Percentiles rank a stretch among this genome's conserved stretches.
Conservation (phyloP, 257 asterid genomes). For the Nicotiana otophora region DNA sequence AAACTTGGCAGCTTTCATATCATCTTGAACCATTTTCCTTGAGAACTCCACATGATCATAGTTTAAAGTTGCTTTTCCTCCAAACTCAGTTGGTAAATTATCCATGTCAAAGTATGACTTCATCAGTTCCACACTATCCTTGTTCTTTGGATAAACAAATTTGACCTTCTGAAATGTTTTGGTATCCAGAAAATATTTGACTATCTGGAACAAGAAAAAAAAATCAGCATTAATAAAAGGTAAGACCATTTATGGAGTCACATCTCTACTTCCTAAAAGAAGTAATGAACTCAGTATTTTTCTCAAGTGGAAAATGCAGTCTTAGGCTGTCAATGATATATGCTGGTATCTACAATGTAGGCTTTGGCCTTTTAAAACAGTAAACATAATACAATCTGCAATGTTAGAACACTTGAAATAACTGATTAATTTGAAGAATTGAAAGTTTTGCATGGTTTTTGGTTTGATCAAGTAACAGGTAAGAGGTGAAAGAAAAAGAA, state of each 20-base stretch:
- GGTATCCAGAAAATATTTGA: conserved; percentile 77
- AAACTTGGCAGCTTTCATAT: conserved; percentile 55
- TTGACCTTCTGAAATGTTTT: conserved; percentile 92
- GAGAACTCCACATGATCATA: conserved; percentile 90
- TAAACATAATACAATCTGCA: neutral
- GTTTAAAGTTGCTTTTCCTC: conserved; percentile 75
- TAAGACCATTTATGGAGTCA: neutral
- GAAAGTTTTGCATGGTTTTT: neutral
- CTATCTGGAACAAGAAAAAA: conserved; percentile 46
- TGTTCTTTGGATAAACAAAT: conserved; percentile 86
- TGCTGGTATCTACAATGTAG: neutral
- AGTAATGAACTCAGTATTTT: no score
- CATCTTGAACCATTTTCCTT: conserved; percentile 73
- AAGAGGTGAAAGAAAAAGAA: neutral
- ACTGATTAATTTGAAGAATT: neutral
- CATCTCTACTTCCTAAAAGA: no score
- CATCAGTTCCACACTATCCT: conserved; percentile 87
- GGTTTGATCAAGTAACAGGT: neutral
- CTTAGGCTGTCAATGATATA: neutral
- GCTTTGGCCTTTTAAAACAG: neutral
- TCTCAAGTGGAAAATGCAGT: no score
- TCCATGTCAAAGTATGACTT: conserved; percentile 65
- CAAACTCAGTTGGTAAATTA: conserved; percentile 84
- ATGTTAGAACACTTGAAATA: neutral
- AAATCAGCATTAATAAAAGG: neutral